phyloP scores from a whole-genome alignment of 257 asterid genomes.

The Solanum dulcamara region DNA sequence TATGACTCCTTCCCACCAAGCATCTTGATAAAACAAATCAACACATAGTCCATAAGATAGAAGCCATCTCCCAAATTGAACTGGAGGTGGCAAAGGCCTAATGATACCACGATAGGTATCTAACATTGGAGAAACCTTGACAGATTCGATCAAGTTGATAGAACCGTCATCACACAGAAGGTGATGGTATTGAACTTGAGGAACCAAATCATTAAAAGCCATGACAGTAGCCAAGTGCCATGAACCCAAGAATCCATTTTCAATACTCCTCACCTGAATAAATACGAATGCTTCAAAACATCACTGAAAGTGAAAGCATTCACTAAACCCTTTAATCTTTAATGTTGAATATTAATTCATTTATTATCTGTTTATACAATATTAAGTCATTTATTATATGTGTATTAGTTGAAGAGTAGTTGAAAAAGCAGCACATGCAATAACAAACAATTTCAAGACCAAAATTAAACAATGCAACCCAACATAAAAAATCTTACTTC shows the following conservation, averaged over 20 bases:
- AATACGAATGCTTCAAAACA: neutral
- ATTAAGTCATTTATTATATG: too few species aligned
- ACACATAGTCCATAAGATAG: slow-evolving; percentile 59
- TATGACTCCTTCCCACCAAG: slow-evolving; percentile 91
- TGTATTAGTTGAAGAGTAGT: too few species aligned
- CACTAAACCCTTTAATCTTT: too few species aligned
- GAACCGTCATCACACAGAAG: slow-evolving; percentile 40
- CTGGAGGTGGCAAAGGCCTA: slow-evolving; percentile 47
- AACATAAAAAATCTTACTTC: neutral
- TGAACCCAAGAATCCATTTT: slow-evolving; percentile 55
- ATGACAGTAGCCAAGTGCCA: slow-evolving; percentile 44
- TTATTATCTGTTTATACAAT: too few species aligned
- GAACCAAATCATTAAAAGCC: slow-evolving; percentile 10
- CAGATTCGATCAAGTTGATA: slow-evolving; percentile 26
- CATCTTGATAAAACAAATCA: slow-evolving; percentile 37
- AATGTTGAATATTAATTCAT: too few species aligned
- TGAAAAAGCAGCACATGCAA: neutral
- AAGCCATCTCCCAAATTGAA: slow-evolving; percentile 1
- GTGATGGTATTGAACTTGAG: slow-evolving; percentile 40
- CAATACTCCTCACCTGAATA: slow-evolving; percentile 54
- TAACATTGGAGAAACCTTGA: slow-evolving; percentile 26
- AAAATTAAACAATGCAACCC: neutral
- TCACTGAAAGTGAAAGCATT: too few species aligned
- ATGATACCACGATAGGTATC: slow-evolving; percentile 31
- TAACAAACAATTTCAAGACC: too few species aligned